Evolutionary conservation across 1,284 basidiomycete species (phyloP), one percentile per base, ranked within the genome.

Genomic region (Puccinia hordei): DNA sequence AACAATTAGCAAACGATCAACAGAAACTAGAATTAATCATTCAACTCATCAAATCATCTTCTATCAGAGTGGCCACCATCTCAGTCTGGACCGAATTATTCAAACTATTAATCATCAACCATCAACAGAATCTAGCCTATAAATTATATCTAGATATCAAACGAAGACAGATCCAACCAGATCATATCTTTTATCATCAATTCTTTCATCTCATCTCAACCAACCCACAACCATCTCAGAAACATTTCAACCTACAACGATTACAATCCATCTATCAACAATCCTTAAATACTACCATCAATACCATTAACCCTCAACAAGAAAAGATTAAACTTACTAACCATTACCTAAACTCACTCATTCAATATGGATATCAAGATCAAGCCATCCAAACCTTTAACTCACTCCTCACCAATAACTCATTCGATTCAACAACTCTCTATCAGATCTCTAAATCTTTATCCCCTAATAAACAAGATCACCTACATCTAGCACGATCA

Each of bases 41-140:
- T 46, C 30, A 72, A 30, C 72, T 82, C 59, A 74, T 84, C 74
- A 75, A 76, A 27, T 27, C 76, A 0, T 76, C 83, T 0, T 82
- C 81, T 0, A 33, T 71, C n/a, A 33, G 59, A 10, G 81, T 82
- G 5, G 82, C 82, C 0, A 82, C 81, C n/a, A 79, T 82, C 30
- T 83, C 83, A 27, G 82, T 82, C n/a, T 84, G 83, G 83, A 84
- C 83, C 66, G 75, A 81, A 35, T 69, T 84, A 53, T 81, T 84
- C 49, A 78, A 82, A 63, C 22, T 69, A 33, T 33, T 82, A 49
- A 53, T 82, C 24, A 55, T 13, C 71, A 19, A 41, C 53, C 5
- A 27, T 30, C 38, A 41, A 46, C 63, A 61, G n/a, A 59, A 68
- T 13, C 24, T 53, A 6, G 38, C 77, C 1, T 77, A 81, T 30